phyloP scores from a whole-genome alignment of 495 filamentous ascomycete genomes.

The Penicillium desertorum region DNA sequence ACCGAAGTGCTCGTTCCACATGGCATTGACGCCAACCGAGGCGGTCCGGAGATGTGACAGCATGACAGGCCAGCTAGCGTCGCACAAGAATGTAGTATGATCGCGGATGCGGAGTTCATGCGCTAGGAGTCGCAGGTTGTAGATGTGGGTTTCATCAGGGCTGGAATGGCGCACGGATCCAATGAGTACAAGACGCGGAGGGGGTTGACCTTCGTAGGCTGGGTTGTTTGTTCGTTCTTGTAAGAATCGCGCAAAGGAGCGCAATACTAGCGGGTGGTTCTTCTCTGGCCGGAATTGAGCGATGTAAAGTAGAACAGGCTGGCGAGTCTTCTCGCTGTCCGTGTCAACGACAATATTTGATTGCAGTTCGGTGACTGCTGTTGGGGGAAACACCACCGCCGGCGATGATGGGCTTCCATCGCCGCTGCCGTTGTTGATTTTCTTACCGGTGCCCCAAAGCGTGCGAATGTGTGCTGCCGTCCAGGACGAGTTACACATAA shows the following conservation, averaged over 20 bases:
- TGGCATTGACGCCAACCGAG: constrained; percentile 88
- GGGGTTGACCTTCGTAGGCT: constrained; percentile 19
- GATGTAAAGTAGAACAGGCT: constrained; percentile 79
- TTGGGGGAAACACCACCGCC: constrained; percentile 84
- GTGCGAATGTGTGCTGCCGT: constrained; percentile 78
- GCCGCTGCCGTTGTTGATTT: constrained; percentile 33
- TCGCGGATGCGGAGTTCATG: constrained; percentile 86
- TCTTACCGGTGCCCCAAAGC: constrained; percentile 64
- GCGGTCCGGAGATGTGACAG: constrained; percentile 69
- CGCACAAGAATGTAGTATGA: constrained; percentile 78
- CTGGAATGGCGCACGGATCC: constrained; percentile 80
- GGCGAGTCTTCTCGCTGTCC: constrained; percentile 63
- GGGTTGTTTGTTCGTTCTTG: constrained; percentile 51
- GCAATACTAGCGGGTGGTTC: constrained; percentile 82
- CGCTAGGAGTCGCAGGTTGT: constrained; percentile 82
- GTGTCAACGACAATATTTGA: constrained; percentile 64
- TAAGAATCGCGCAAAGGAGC: constrained; percentile 76
- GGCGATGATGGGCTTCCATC: constrained; percentile 28
- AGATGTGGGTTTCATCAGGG: constrained; percentile 82
- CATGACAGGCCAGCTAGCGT: constrained; percentile 84
- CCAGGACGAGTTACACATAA: constrained; percentile 97
- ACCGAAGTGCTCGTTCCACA: constrained; percentile 99
- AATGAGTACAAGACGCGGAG: constrained; percentile 69
- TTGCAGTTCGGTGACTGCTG: constrained; percentile 80
- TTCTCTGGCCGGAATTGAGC: constrained; percentile 98